These are phyloP conservation scores for Dictyostelium firmibasis DNA, from an alignment of 78 protist genomes.

Conservation along the genomic window DNA sequence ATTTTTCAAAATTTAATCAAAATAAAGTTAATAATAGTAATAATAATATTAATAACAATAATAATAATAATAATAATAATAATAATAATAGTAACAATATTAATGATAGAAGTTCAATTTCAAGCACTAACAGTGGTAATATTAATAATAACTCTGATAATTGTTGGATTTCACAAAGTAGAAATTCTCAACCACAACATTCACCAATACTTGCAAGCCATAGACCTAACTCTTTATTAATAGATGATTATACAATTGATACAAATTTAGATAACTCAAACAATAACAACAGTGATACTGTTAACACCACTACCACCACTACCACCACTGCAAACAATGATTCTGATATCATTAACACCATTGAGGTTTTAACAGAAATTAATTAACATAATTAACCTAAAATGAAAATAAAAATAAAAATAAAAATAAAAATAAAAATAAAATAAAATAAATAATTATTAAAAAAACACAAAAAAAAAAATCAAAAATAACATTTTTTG, in stretches of 20 bases:
- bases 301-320: too few relatives aligned
- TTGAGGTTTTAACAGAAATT: neutral
- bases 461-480: neutral
- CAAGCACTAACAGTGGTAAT: too few relatives aligned
- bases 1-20: neutral
- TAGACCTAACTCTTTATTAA: neutral
- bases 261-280: neutral
- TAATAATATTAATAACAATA: neutral
- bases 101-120: neutral
- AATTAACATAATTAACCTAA: neutral
- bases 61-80: neutral
- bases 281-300: neutral
- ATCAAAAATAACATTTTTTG: neutral
- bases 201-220: conserved; percentile 2
- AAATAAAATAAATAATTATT: neutral
- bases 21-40: neutral
- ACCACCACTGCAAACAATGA: too few relatives aligned
- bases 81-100: neutral
- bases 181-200: neutral
- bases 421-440: neutral
- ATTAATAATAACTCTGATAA: too few relatives aligned
- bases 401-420: neutral
- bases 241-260: neutral
- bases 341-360: neutral
- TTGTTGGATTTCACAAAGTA: neutral